Evolutionary conservation across 2,329 filamentous ascomycete species (phyloP).

Genomic region (Fusarium begoniae): DNA sequence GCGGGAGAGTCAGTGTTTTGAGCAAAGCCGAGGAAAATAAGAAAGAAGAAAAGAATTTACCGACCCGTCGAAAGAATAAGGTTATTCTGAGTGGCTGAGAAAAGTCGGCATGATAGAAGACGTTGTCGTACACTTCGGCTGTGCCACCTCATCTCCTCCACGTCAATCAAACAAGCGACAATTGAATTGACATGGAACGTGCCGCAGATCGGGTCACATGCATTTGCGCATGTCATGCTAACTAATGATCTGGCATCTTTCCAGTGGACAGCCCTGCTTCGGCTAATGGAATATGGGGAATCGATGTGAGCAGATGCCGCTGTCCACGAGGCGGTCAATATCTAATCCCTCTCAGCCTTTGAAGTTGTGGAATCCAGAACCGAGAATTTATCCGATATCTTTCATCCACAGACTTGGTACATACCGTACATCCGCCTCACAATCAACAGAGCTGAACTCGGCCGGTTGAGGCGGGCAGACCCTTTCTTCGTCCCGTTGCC

Average conservation of each 20-base stretch:
- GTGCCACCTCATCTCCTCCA: slow-evolving; percentile 31
- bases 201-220: slow-evolving; percentile 42
- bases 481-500: slow-evolving; percentile 28
- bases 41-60: slow-evolving; percentile 1
- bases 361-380: slow-evolving; percentile 3
- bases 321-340: slow-evolving; percentile 22
- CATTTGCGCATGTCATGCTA: slow-evolving; percentile 30
- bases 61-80: slow-evolving; percentile 3
- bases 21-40: background rate
- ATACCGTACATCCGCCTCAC: slow-evolving; percentile 30
- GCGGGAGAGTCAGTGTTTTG: background rate
- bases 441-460: slow-evolving; percentile 36
- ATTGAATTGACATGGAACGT: slow-evolving; percentile 1
- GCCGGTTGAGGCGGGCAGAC: slow-evolving; percentile 25
- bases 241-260: slow-evolving; percentile 34
- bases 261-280: slow-evolving; percentile 32
- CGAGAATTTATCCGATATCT: slow-evolving; percentile 20
- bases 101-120: slow-evolving; percentile 8
- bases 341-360: slow-evolving; percentile 7
- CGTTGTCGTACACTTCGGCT: background rate
- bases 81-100: slow-evolving; percentile 2
- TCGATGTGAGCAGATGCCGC: slow-evolving; percentile 16
- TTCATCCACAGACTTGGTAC: slow-evolving; percentile 20
- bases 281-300: slow-evolving; percentile 22
- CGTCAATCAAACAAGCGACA: slow-evolving; percentile 15